Percentiles rank a stretch among this genome's conserved stretches.
Conservation (phyloP, 2,329 filamentous ascomycete genomes). For the Stagonosporopsis chrysanthemi region DNA sequence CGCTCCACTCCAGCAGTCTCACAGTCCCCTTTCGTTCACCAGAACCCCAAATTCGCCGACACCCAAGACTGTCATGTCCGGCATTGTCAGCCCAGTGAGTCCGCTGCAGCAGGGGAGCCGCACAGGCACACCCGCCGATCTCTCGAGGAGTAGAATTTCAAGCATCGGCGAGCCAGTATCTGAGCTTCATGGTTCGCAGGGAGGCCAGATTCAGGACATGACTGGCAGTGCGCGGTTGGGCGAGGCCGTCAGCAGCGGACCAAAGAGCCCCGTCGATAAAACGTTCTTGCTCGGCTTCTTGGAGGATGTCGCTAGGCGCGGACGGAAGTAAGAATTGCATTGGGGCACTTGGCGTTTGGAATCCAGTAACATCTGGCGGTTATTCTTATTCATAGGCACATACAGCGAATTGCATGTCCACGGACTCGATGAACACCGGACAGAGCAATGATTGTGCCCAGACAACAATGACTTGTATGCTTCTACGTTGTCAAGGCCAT, state of each 20-base stretch:
- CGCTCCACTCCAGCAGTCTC: constrained; percentile 23
- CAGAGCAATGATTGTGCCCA: not conserved
- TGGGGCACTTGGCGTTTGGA: constrained; percentile 1
- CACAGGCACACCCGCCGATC: constrained; percentile 37
- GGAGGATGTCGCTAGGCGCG: constrained; percentile 58
- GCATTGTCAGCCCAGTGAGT: constrained; percentile 49
- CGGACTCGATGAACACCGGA: not conserved
- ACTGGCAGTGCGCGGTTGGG: not conserved
- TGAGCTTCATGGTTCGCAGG: not conserved
- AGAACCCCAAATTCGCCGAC: constrained; percentile 37
- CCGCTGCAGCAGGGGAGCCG: constrained; percentile 42
- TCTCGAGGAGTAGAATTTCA: constrained; percentile 44
- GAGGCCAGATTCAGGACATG: not conserved
- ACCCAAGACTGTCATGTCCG: constrained; percentile 43
- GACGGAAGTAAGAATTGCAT: constrained; percentile 26
- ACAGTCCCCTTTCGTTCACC: constrained; percentile 29
- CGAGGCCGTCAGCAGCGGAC: constrained; percentile 20
- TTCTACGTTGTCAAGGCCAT: too few relatives aligned
- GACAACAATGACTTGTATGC: too few relatives aligned
- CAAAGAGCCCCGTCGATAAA: constrained; percentile 68
- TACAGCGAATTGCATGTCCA: not conserved
- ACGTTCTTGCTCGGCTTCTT: constrained; percentile 80
- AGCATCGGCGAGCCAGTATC: constrained; percentile 39
- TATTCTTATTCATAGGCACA: not conserved
- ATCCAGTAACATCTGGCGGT: not conserved